Conservation (phyloP, 2,329 filamentous ascomycete species). For the Pseudogymnoascus sp. region DNA sequence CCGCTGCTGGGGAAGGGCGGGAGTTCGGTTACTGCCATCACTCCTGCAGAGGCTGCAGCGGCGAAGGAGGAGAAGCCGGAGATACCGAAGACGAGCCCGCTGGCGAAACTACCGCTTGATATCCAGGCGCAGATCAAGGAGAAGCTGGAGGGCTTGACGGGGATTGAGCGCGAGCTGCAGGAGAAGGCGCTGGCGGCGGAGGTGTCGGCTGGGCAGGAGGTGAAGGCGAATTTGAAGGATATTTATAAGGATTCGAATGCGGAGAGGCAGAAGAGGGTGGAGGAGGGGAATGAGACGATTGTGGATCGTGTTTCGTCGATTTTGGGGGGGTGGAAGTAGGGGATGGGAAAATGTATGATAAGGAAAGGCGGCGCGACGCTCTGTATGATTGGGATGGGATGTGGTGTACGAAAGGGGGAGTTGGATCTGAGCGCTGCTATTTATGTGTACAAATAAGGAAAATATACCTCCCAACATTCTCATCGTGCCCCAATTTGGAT, state of each 20-base stretch:
- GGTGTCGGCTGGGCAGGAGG: conserved; percentile 49
- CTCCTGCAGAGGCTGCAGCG: conserved; percentile 64
- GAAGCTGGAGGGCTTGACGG: conserved; percentile 48
- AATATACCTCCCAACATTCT: background rate
- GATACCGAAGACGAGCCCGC: conserved; percentile 50
- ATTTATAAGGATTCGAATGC: conserved; percentile 49
- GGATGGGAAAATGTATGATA: background rate
- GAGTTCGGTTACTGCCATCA: conserved; percentile 50
- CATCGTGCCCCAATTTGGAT: background rate
- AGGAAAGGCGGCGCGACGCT: background rate
- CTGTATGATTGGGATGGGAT: background rate
- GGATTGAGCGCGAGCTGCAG: conserved; percentile 52
- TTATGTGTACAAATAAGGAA: conserved; percentile 1
- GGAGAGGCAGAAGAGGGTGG: conserved; percentile 47
- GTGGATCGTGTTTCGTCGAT: conserved; percentile 33
- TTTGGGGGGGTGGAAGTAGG: conserved; percentile 15
- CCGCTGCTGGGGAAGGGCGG: conserved; percentile 50
- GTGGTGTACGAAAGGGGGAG: background rate
- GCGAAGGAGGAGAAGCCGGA: conserved; percentile 55
- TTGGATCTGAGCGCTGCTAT: conserved; percentile 1
- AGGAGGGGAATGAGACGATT: conserved; percentile 41
- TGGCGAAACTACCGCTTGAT: conserved; percentile 38
- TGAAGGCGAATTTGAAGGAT: conserved; percentile 47
- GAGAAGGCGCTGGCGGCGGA: conserved; percentile 57
- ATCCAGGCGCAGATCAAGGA: conserved; percentile 46